Conservation (phyloP, 2,329 filamentous ascomycete species). For the Fusarium sp. region DNA sequence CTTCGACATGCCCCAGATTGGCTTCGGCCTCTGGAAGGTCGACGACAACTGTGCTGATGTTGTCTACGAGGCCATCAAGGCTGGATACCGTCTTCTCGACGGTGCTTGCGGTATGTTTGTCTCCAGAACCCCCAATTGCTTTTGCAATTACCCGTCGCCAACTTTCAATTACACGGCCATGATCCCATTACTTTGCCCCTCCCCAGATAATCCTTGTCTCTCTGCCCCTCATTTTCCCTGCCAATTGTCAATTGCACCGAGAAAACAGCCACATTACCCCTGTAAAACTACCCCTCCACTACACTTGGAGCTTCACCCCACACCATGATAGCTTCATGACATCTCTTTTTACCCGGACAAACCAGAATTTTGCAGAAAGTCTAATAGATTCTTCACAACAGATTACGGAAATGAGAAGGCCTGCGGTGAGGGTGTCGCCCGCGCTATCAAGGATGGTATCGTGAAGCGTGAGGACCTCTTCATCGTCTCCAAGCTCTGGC, state of each 20-base stretch:
- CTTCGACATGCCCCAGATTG: slow-evolving; percentile 76
- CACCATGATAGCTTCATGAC: slow-evolving; percentile 28
- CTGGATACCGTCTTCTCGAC: slow-evolving; percentile 67
- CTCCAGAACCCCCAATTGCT: neutral
- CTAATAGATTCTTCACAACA: slow-evolving; percentile 43
- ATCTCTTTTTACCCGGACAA: slow-evolving; percentile 3
- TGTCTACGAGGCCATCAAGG: slow-evolving; percentile 78
- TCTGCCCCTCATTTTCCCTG: slow-evolving; percentile 18
- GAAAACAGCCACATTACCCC: slow-evolving; percentile 39
- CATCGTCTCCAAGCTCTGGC: slow-evolving; percentile 93
- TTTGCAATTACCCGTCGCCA: slow-evolving; percentile 2
- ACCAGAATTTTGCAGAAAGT: neutral
- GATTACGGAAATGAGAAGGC: slow-evolving; percentile 87
- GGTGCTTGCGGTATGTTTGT: slow-evolving; percentile 64
- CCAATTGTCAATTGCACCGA: slow-evolving; percentile 41
- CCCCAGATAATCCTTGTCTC: slow-evolving; percentile 14
- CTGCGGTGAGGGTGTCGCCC: slow-evolving; percentile 77
- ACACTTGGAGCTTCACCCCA: slow-evolving; percentile 12
- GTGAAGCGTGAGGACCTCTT: slow-evolving; percentile 89
- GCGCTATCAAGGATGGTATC: slow-evolving; percentile 81
- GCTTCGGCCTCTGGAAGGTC: slow-evolving; percentile 86
- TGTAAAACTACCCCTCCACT: slow-evolving; percentile 35
- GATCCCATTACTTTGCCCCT: slow-evolving; percentile 20
- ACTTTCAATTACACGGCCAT: slow-evolving; percentile 5
- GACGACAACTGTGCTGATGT: slow-evolving; percentile 77